Base-by-base conservation (phyloP, 2,329 filamentous ascomycete species). In the Ophiostoma sp. region DNA sequence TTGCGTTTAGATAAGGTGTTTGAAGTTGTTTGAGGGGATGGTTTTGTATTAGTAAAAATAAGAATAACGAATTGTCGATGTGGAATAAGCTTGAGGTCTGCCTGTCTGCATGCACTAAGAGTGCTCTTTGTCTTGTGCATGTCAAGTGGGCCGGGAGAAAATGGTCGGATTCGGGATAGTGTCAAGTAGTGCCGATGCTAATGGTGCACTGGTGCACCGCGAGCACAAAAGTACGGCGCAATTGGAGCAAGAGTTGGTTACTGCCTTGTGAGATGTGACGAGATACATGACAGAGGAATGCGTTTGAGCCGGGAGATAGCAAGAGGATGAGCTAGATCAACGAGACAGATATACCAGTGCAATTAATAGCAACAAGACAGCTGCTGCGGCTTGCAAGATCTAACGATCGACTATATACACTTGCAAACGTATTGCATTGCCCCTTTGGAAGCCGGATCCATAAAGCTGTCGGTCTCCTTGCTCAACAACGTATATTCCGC, bases 1-100 rank as follows among this genome's bases (percentile, higher is more conserved):
- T 57, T 57, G 52, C 52, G 23, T 57, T 27, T 57, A 31, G 52
- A 57, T 57, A 57, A 57, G 52, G 52, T n/a, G 20, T 48, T 48
- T 48, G 44, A 17, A 15, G 17, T 48, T 48, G 17, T 48, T 48
- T 48, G 44, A 48, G 44, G 44, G 44, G 44, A n/a, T 20, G n/a
- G 44, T 20, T 48, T 48, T 48, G 44, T n/a, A 48, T 48, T 48
- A 48, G 44, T 48, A 48, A 48, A 48, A 48, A 48, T n/a, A 48
- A 8, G 20, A 20, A 48, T 48, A 48, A 48, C 44, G 23, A 57
- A 57, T 27, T 57, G 23, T 2, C 27, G 10, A 60, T 60, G 57
- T 60, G 4, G 27, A 60, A 60, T 20, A 60, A 60, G 10, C n/a
- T 17, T 7, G 17, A 48, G 44, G 20, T 48, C 44, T 48, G 44